A percentile compares a stretch with the other conserved stretches of the same genome.
These are phyloP conservation scores for Penicillium sp. DNA, from an alignment of 2,329 filamentous ascomycete genomes.

Conservation along the genomic window DNA sequence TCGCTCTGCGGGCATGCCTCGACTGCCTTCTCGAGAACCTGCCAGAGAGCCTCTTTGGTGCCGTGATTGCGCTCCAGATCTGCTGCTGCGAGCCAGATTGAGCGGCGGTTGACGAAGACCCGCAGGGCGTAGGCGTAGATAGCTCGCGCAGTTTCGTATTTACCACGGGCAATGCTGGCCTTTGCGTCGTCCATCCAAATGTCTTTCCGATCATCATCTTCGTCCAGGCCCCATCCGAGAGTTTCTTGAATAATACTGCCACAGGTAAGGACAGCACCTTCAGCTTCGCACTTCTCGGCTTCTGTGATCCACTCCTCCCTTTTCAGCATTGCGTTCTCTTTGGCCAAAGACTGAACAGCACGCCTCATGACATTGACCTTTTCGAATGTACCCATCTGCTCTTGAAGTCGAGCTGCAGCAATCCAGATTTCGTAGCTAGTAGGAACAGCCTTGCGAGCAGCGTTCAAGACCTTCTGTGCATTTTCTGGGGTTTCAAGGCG, in stretches of 20 bases:
- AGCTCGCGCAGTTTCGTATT: constrained; percentile 85
- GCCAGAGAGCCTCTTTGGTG: constrained; percentile 75
- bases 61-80: constrained; percentile 91
- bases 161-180: constrained; percentile 73
- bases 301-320: constrained; percentile 96
- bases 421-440: constrained; percentile 97
- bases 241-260: constrained; percentile 89
- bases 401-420: constrained; percentile 82
- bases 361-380: constrained; percentile 93
- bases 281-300: constrained; percentile 90
- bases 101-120: constrained; percentile 83
- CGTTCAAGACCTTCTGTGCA: constrained; percentile 92
- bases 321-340: constrained; percentile 93
- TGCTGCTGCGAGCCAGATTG: constrained; percentile 84
- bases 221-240: constrained; percentile 86
- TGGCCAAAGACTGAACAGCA: constrained; percentile 81
- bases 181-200: constrained; percentile 95
- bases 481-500: constrained; percentile 86
- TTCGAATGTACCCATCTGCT: constrained; percentile 77
- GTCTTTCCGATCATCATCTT: constrained; percentile 94
- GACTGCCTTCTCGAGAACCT: constrained; percentile 86
- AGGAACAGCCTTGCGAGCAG: constrained; percentile 87
- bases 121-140: constrained; percentile 90
- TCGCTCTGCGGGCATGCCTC: constrained; percentile 90
- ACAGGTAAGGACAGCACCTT: constrained; percentile 83